A percentile compares a stretch with the other conserved stretches of the same genome.
Evolutionary conservation across 2,329 filamentous ascomycete genomes (phyloP).

Genomic region (Thelonectria olida): DNA sequence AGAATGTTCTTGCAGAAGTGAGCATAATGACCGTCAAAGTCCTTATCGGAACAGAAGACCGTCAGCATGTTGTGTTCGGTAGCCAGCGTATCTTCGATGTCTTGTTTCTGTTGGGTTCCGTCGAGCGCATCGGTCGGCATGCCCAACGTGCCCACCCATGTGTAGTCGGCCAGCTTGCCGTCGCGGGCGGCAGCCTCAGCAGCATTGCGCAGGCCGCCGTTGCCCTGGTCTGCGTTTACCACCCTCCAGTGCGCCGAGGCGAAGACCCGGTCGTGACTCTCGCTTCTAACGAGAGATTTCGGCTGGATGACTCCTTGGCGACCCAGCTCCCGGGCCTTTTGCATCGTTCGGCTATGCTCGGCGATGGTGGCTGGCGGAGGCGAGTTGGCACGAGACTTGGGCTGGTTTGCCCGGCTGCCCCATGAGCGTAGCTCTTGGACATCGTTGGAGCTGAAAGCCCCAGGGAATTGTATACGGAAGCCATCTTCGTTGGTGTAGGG

Average conservation of each 20-base stretch:
- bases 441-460: constrained; percentile 68
- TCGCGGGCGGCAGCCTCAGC: constrained; percentile 79
- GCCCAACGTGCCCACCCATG: constrained; percentile 92
- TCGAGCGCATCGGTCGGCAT: constrained; percentile 91
- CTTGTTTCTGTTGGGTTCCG: constrained; percentile 76
- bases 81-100: constrained; percentile 83
- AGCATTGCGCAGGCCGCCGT: constrained; percentile 90
- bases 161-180: constrained; percentile 76
- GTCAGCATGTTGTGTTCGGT: constrained; percentile 84
- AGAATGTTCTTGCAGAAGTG: constrained; percentile 98
- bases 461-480: constrained; percentile 64
- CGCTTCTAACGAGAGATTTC: constrained; percentile 60
- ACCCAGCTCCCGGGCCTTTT: constrained; percentile 67
- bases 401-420: constrained; percentile 81
- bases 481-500: constrained; percentile 68
- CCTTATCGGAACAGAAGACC: constrained; percentile 88
- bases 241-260: constrained; percentile 85
- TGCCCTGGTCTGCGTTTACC: constrained; percentile 87
- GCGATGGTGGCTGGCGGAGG: constrained; percentile 81
- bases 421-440: constrained; percentile 81
- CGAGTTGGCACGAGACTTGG: constrained; percentile 76
- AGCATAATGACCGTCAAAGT: constrained; percentile 93
- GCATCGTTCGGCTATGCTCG: constrained; percentile 67
- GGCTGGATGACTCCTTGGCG: constrained; percentile 68
- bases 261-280: constrained; percentile 75